Percentiles rank a stretch among this genome's conserved stretches.
Evolutionary conservation across 2,329 filamentous ascomycete genomes (phyloP).

Genomic region (Neonectria ditissima): DNA sequence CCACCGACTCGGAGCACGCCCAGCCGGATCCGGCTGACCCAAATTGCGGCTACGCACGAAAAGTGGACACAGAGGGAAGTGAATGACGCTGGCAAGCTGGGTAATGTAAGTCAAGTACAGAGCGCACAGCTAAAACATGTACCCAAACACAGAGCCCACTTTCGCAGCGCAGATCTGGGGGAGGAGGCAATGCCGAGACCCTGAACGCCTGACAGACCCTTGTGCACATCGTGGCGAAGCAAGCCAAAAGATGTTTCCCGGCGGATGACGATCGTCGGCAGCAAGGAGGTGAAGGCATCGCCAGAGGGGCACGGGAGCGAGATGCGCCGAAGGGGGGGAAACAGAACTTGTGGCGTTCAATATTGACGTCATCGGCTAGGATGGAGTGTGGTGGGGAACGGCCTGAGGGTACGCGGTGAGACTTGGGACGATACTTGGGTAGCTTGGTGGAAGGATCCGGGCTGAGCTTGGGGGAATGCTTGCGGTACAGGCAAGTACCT

Average conservation of each 20-base stretch:
- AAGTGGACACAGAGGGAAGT: neutral
- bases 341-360: constrained; percentile 10
- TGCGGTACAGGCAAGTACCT: constrained; percentile 12
- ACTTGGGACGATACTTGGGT: constrained; percentile 1
- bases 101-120: neutral
- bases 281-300: constrained; percentile 28
- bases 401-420: constrained; percentile 8
- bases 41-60: neutral
- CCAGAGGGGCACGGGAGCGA: constrained; percentile 20
- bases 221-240: constrained; percentile 13
- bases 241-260: neutral
- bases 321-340: constrained; percentile 4
- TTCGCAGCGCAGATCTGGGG: constrained; percentile 19
- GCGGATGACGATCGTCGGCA: constrained; percentile 22
- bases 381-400: neutral
- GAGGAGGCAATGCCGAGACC: constrained; percentile 12
- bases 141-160: constrained; percentile 8
- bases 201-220: neutral
- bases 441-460: too few relatives aligned
- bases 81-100: constrained; percentile 6
- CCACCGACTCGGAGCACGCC: neutral
- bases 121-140: neutral
- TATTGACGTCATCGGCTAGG: constrained; percentile 26
- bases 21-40: constrained; percentile 1
- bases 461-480: neutral